phyloP scores from a whole-genome alignment of 306 rosid genomes.

The Cajanus cajan region DNA sequence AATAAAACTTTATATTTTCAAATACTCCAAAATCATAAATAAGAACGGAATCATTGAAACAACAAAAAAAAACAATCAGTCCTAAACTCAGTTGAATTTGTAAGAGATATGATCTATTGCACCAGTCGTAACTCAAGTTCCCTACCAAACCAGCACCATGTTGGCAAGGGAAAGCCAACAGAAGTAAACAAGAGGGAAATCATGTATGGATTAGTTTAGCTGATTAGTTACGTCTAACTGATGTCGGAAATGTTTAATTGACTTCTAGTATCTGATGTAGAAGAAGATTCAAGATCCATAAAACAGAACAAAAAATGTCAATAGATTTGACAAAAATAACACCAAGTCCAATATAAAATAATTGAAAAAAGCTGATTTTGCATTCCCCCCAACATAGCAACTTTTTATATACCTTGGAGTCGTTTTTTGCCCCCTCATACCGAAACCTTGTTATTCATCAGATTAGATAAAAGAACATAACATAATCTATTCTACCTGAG shows the following conservation, averaged over 20 bases:
- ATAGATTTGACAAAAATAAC: background rate
- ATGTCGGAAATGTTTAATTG: background rate
- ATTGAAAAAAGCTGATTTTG: background rate
- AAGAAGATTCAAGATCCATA: conserved; percentile 1
- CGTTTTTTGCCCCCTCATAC: background rate
- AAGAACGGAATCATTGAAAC: background rate
- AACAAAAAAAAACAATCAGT: background rate
- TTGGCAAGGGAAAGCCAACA: background rate
- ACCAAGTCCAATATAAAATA: background rate
- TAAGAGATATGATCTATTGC: background rate
- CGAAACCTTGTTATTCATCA: background rate
- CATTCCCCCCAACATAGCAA: background rate
- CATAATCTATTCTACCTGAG: background rate
- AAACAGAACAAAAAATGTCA: background rate
- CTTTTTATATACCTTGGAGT: background rate
- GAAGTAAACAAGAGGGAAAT: too few species aligned
- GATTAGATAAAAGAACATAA: background rate
- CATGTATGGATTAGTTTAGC: too few species aligned
- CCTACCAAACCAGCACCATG: too few species aligned
- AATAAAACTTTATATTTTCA: background rate
- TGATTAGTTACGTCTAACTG: background rate
- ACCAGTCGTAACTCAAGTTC: background rate
- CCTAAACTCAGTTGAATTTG: conserved; percentile 10
- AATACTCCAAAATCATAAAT: background rate
- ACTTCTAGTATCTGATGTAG: background rate